Base-by-base conservation (phyloP, 129 eudicot genomes). In the Flaveria robusta region DNA sequence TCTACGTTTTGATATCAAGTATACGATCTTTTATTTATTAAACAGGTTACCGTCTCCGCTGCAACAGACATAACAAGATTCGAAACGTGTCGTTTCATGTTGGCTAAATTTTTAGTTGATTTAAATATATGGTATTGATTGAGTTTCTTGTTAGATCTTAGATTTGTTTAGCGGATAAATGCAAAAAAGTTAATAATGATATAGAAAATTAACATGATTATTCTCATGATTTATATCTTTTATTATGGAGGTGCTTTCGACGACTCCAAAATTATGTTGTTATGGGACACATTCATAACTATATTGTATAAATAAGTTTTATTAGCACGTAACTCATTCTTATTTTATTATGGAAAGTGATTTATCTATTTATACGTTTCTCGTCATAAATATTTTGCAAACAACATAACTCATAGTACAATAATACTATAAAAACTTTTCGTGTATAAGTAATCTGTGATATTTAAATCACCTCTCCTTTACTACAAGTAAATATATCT, bases 381-480 rank as follows among this genome's bases (percentile, higher is more conserved):
- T 23, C 19, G 67, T 60, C 29, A 59, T 59, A 59, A 59, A 58
- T 58, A 58, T 58, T 12, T 43, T 43, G 11, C 14, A 22, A 10
- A 11, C 14, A 24, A 26, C 39, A 34, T 26, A 60, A 60, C 66
- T 24, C 42, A 62, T 27, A 27, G 68, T 62, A 62, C 43, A 62
- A 62, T 62, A 62, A 62, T 27, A 62, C 42, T 31, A 27, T 15
- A 14, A 14, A 15, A 13, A 15, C n/a, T 11, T 27, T 62, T 24
- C n/a, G 68, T 62, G 9, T 4, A 14, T 27, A 62, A 23, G 2
- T 24, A 23, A 9, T 24, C 12, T 22, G 24, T 11, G 34, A 27
- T 62, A 14, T 26, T 62, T 62, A 27, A 62, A 27, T 62, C 66
- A 60, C 66, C 15, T 5, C 67, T 62, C 42, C 27, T 62, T 27